Evolutionary conservation across 2,329 filamentous ascomycete species (phyloP).

Genomic region (Sporothrix brasiliensis): DNA sequence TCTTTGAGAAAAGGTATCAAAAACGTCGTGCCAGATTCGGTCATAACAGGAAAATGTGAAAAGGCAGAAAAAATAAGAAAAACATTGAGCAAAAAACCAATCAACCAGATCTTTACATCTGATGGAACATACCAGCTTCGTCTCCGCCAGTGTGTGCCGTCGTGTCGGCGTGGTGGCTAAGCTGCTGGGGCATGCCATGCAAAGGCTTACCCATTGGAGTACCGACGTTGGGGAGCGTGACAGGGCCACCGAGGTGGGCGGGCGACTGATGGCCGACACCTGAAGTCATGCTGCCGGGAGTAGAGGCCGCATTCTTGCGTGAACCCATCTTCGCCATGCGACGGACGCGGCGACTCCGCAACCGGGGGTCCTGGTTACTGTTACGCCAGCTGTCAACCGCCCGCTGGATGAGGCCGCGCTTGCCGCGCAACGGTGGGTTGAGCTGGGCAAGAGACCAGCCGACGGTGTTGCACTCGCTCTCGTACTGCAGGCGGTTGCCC

Average conservation of each 20-base stretch:
- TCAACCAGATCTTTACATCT: conserved; percentile 67
- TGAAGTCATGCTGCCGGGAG: conserved; percentile 44
- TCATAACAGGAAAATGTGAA: conserved; percentile 39
- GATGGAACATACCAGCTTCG: conserved; percentile 98
- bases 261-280: conserved; percentile 34
- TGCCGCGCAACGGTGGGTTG: conserved; percentile 87
- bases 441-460: conserved; percentile 97
- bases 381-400: conserved; percentile 99
- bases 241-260: conserved; percentile 50
- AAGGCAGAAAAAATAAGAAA: conserved; percentile 27
- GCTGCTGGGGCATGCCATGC: conserved; percentile 66
- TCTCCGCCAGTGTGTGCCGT: conserved; percentile 68
- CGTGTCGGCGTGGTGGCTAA: conserved; percentile 75
- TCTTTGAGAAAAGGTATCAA: conserved; percentile 42
- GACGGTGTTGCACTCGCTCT: conserved; percentile 99
- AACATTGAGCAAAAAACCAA: conserved; percentile 19
- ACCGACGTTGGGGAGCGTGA: conserved; percentile 61
- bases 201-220: conserved; percentile 68
- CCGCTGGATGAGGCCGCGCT: conserved; percentile 92
- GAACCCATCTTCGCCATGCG: conserved; percentile 96
- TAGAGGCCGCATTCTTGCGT: conserved; percentile 66
- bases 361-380: conserved; percentile 92
- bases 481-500: conserved; percentile 92
- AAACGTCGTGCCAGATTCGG: conserved; percentile 30
- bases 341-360: conserved; percentile 87